Base-by-base conservation (phyloP, 106 monocot genomes). In the Gastrodia elata region DNA sequence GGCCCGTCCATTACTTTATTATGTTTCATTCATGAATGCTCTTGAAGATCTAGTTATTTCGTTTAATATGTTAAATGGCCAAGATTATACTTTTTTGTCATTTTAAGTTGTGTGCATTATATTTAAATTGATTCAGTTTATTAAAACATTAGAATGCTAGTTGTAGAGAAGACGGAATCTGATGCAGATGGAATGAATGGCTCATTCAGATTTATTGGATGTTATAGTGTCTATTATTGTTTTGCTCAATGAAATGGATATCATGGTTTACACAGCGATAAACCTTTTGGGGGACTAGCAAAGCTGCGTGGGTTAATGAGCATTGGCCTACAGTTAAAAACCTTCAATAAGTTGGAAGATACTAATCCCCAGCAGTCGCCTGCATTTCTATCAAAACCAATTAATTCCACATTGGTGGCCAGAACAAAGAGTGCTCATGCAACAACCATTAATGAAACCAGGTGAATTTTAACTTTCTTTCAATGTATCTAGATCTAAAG, bases 191-290 rank as follows among this genome's bases (percentile, higher is more conserved):
- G 32, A 7, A 13, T 30, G 27, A 8, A 59, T 30, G n/a, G 61
- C 28, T 61, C 15, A 32, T 30, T 61, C 30, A 61, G 10, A 61
- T 61, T 61, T 68, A 39, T 40, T 64, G 36, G 61, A 41, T 30
- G 13, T 32, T 61, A 24, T 27, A 61, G 27, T 27, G 13, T 30
- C 32, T 32, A 32, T 32, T 61, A 30, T 11, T 30, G 61, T 52
- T 52, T 52, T 52, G 2, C 61, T 30, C 28, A 61, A 38, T 67
- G 37, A n/a, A 36, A 67, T 28, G 28, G 36, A 67, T 38, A 5
- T 37, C 67, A 67, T 67, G n/a, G 13, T 36, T 67, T 61, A 61
- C 67, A 67, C 67, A 67, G 67, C 7, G 67, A 67, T 15, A 18
- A 37, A 27, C 16, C 18, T 6, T 18, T 18, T 10, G 67, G 67